Evolutionary conservation across 768 basidiomycete species (phyloP), one percentile per base, ranked within the genome.

Genomic region (Lentinula raphanica): DNA sequence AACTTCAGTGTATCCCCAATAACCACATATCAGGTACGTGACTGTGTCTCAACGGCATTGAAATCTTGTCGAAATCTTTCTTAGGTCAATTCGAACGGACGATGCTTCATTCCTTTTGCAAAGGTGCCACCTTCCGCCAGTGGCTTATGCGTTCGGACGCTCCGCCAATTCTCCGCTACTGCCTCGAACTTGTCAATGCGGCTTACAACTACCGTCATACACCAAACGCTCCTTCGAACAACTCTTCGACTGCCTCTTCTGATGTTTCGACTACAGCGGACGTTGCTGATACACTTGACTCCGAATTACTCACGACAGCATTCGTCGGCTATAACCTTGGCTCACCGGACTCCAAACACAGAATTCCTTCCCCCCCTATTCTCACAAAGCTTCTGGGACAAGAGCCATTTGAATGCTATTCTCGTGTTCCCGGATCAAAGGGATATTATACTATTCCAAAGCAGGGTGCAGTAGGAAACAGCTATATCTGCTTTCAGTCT

Each of bases 1-100:
- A 46, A 0, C 56, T 71, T 0, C 65, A 70, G 35, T 36, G 32
- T 0, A 51, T 69, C 0, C 67, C 61, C 0, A 66, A 17, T 0
- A 71, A 71, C 51, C 62, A 68, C 35, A 67, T 60, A 49, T 15
- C 40, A 17, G 68, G 69, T 66, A 15, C 32, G 28, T 17, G 54
- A 0, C n/a, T n/a, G n/a, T n/a, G n/a, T n/a, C n/a, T n/a, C n/a
- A n/a, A n/a, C n/a, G n/a, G n/a, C n/a, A n/a, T 59, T 32, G 25
- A n/a, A 27, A n/a, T n/a, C n/a, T n/a, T n/a, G n/a, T n/a, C 29
- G 17, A 1, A 40, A 56, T 56, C 17, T 56, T 28, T 45, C 46
- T 13, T 21, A 57, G 56, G 56, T 28, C 15, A 57, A 32, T 57
- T 59, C 0, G 60, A 68, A 44, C 17, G 3, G 0, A 68, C 58